Evolutionary conservation across 352 stramenopile genomes (phyloP).

Genomic region (Phytophthora agathidicida): DNA sequence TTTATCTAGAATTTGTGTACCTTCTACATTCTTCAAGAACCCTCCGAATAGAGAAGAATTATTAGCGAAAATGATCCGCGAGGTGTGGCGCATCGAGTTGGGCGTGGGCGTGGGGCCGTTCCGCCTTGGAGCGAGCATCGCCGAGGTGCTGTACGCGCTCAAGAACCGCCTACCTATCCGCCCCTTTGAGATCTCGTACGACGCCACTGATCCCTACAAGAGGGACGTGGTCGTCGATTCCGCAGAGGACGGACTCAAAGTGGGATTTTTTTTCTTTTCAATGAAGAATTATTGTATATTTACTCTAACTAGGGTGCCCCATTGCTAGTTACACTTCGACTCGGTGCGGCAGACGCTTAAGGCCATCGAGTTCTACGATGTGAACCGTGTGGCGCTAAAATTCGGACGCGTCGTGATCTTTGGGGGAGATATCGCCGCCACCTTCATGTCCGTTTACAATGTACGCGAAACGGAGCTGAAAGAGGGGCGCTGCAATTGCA

Average conservation of each 20-base stretch:
- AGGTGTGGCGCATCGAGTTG: constrained; percentile 87
- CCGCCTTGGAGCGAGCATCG: constrained; percentile 72
- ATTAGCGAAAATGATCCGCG: constrained; percentile 55
- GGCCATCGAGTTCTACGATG: constrained; percentile 78
- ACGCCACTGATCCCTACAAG: constrained; percentile 68
- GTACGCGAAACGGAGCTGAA: no score
- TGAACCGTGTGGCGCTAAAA: constrained; percentile 80
- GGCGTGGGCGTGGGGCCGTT: constrained; percentile 81
- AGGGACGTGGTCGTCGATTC: constrained; percentile 68
- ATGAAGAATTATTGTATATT: no score
- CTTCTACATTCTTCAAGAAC: background rate
- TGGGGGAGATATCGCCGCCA: constrained; percentile 73
- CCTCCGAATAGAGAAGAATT: background rate
- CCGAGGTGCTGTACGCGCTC: constrained; percentile 76
- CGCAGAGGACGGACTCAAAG: constrained; percentile 69
- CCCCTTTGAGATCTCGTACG: constrained; percentile 82
- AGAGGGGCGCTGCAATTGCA: no score
- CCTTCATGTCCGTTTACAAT: constrained; percentile 91
- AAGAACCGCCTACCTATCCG: constrained; percentile 78
- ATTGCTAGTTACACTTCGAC: constrained; percentile 67
- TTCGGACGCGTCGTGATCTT: constrained; percentile 87
- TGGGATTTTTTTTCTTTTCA: no score
- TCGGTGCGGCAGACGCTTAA: constrained; percentile 69
- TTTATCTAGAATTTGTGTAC: no score
- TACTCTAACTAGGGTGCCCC: no score